Conservation (phyloP, 495 filamentous ascomycete genomes). For the Penicillium herquei region DNA sequence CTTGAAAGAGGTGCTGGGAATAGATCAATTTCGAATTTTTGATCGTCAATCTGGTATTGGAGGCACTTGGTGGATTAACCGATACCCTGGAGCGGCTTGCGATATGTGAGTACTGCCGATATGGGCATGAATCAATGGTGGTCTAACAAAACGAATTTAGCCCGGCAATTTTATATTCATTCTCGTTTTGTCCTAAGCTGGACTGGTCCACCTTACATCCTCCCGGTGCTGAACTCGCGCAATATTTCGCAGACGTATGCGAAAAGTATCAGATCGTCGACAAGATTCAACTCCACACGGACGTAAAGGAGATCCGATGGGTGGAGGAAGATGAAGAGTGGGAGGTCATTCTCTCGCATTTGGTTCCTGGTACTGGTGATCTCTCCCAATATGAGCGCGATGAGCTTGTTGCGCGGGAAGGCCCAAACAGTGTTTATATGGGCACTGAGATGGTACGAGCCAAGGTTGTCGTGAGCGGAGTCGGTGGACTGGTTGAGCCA, state of each 20-base stretch:
- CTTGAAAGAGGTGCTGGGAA: constrained; percentile 56
- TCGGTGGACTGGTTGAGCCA: constrained; percentile 55
- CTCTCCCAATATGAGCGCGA: constrained; percentile 34
- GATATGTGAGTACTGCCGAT: constrained; percentile 33
- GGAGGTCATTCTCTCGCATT: constrained; percentile 49
- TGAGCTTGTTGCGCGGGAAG: constrained; percentile 27
- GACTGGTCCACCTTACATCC: constrained; percentile 58
- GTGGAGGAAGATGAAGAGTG: constrained; percentile 53
- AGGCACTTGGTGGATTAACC: constrained; percentile 68
- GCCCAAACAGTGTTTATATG: constrained; percentile 38
- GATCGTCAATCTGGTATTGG: constrained; percentile 60
- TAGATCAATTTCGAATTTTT: constrained; percentile 65
- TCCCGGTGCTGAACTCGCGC: constrained; percentile 51
- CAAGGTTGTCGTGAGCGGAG: constrained; percentile 57
- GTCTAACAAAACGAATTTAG: constrained; percentile 23
- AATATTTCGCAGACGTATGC: constrained; percentile 60
- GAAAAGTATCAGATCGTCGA: constrained; percentile 56
- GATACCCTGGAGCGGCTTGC: constrained; percentile 63
- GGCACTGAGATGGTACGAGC: constrained; percentile 46
- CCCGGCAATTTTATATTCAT: constrained; percentile 60
- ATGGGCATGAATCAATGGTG: neutral
- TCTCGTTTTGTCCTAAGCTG: constrained; percentile 59
- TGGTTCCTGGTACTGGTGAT: constrained; percentile 54
- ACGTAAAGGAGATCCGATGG: constrained; percentile 48
- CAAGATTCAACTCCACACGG: constrained; percentile 59